Percentiles rank a stretch among this genome's conserved stretches.
Evolutionary conservation across 805 yeast species (phyloP).

Genomic region (Naumovozyma castellii): DNA sequence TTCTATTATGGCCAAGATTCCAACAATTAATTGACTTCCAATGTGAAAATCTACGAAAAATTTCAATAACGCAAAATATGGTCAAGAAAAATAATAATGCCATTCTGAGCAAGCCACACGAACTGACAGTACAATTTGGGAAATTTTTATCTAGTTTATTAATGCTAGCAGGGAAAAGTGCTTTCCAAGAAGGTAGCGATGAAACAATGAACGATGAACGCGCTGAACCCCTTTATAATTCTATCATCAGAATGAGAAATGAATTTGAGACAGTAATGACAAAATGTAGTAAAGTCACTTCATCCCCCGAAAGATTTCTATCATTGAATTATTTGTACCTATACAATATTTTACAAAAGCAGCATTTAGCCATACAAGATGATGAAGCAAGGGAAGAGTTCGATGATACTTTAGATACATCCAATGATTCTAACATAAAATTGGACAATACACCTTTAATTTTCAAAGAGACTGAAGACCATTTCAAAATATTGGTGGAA

Average conservation of each 20-base stretch:
- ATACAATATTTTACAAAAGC: slow-evolving; percentile 22
- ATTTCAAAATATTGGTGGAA: slow-evolving; percentile 23
- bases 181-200: not conserved
- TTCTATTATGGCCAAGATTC: slow-evolving; percentile 79
- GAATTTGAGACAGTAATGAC: slow-evolving; percentile 76
- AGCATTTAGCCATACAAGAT: slow-evolving; percentile 9
- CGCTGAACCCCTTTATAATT: slow-evolving; percentile 64
- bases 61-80: slow-evolving; percentile 25
- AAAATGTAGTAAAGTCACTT: slow-evolving; percentile 48
- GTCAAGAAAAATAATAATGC: slow-evolving; percentile 18
- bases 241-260: slow-evolving; percentile 58
- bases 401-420: not conserved
- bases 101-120: slow-evolving; percentile 39
- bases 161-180: slow-evolving; percentile 12
- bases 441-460: slow-evolving; percentile 13
- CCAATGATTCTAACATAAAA: slow-evolving; percentile 2
- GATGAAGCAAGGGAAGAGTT: slow-evolving; percentile 2
- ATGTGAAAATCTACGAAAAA: slow-evolving; percentile 58
- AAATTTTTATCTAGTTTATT: slow-evolving; percentile 62
- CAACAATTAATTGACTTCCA: slow-evolving; percentile 69
- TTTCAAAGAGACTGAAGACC: slow-evolving; percentile 24
- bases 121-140: slow-evolving; percentile 72
- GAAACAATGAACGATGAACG: slow-evolving; percentile 14
- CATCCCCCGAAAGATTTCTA: slow-evolving; percentile 57
- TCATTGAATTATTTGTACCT: slow-evolving; percentile 42